Evolutionary conservation across 1,139 yeast genomes (phyloP).

Genomic region (Citeromyces siamensis): DNA sequence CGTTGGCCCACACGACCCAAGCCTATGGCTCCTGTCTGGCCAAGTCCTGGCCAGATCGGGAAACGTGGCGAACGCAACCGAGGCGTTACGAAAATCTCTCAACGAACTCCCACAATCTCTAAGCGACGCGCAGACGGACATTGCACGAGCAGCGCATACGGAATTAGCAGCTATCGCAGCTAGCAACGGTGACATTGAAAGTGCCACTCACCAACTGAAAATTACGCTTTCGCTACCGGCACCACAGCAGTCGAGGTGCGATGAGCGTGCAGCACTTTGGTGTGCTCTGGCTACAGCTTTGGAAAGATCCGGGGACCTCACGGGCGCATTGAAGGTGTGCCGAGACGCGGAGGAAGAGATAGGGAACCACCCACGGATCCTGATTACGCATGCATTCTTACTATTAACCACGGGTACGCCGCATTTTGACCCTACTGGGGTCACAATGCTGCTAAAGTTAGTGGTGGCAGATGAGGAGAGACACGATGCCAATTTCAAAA

Average conservation of each 20-base stretch:
- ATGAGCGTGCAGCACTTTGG: conserved; percentile 37
- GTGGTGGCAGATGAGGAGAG: conserved; percentile 22
- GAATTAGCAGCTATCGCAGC: conserved; percentile 41
- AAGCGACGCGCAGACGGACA: conserved; percentile 23
- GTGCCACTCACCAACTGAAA: conserved; percentile 32
- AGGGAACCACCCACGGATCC: conserved; percentile 30
- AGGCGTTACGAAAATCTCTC: conserved; percentile 31
- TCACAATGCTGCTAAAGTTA: conserved; percentile 25
- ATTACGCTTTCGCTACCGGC: conserved; percentile 37
- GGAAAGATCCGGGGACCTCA: conserved; percentile 34
- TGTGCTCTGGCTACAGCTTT: conserved; percentile 37
- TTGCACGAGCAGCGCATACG: conserved; percentile 38
- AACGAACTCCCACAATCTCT: conserved; percentile 24
- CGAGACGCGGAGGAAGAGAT: conserved; percentile 31
- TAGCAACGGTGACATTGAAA: conserved; percentile 34
- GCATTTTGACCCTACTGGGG: conserved; percentile 20
- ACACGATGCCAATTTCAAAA: conserved; percentile 7
- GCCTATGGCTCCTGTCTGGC: conserved; percentile 33
- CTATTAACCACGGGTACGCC: conserved; percentile 19
- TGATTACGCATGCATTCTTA: conserved; percentile 34
- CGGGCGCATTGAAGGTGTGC: conserved; percentile 34
- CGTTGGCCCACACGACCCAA: conserved; percentile 27
- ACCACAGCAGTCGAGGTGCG: conserved; percentile 29
- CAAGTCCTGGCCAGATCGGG: conserved; percentile 30
- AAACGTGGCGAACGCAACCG: conserved; percentile 30